Conservation (phyloP, 176 grass and related monocot species). For the Triticum dicoccoides region DNA sequence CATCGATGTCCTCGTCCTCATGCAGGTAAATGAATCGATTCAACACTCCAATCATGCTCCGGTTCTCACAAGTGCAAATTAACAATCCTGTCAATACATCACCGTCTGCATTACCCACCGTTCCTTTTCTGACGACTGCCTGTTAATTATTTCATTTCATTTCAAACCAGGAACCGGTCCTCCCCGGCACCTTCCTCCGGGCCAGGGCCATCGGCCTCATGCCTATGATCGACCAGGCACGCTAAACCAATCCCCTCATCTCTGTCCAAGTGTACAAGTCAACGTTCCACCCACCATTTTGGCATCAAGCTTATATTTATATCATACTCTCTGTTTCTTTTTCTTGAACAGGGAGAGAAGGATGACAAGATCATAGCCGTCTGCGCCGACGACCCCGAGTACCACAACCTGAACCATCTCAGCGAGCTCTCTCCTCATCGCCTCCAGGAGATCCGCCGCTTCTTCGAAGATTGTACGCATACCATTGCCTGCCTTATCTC, state of each 20-base stretch:
- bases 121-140: background rate
- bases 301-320: background rate
- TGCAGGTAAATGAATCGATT: constrained; percentile 47
- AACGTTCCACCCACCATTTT: background rate
- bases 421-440: constrained; percentile 85
- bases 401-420: constrained; percentile 65
- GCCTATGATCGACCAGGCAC: constrained; percentile 77
- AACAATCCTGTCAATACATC: background rate
- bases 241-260: background rate
- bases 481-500: background rate
- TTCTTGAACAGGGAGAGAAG: constrained; percentile 57
- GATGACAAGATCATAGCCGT: constrained; percentile 97
- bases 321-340: background rate
- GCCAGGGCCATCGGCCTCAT: constrained; percentile 82
- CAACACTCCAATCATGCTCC: background rate
- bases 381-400: constrained; percentile 92
- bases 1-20: constrained; percentile 93
- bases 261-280: background rate
- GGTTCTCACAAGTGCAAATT: background rate
- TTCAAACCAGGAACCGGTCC: constrained; percentile 51
- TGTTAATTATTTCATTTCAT: background rate
- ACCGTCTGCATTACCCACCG: background rate
- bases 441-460: constrained; percentile 74
- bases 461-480: constrained; percentile 86
- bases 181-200: constrained; percentile 64